These are phyloP conservation scores for Colletotrichum brevisporum DNA, from an alignment of 2,329 filamentous ascomycete genomes.

Conservation along the genomic window DNA sequence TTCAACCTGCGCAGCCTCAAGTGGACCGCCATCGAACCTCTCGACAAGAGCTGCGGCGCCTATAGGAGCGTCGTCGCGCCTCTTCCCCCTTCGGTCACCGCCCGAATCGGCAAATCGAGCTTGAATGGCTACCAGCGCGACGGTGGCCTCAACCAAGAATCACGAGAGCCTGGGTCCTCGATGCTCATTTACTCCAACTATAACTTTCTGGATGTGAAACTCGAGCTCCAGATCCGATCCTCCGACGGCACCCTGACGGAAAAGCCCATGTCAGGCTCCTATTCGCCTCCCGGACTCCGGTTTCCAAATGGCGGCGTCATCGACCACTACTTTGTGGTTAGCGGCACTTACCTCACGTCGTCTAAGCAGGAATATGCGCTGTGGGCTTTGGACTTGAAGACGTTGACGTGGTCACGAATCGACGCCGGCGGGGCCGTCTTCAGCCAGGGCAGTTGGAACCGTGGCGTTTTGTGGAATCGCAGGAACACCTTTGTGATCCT, in stretches of 20 bases:
- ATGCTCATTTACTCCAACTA: conserved; percentile 99
- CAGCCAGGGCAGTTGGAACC: conserved; percentile 97
- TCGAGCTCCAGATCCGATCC: conserved; percentile 90
- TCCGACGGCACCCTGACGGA: conserved; percentile 88
- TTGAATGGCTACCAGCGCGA: conserved; percentile 59
- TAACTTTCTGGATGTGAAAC: conserved; percentile 96
- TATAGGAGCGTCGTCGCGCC: conserved; percentile 96
- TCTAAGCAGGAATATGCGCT: conserved; percentile 98
- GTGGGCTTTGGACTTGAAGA: conserved; percentile 92
- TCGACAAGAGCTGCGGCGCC: conserved; percentile 94
- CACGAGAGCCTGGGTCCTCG: conserved; percentile 71
- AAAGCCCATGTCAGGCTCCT: conserved; percentile 87
- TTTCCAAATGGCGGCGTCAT: conserved; percentile 98
- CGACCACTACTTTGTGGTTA: conserved; percentile 96
- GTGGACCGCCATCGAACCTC: conserved; percentile 90
- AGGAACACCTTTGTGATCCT: conserved; percentile 96
- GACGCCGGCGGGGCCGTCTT: conserved; percentile 96
- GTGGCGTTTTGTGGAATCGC: conserved; percentile 92
- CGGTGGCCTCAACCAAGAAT: conserved; percentile 65
- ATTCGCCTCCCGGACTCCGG: conserved; percentile 90
- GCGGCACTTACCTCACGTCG: conserved; percentile 95
- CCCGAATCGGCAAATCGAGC: conserved; percentile 76
- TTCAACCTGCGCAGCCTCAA: conserved; percentile 96
- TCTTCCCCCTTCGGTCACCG: conserved; percentile 75
- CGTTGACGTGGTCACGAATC: conserved; percentile 93